A percentile compares a stretch with the other conserved stretches of the same genome.
phyloP scores from a whole-genome alignment of 1,284 basidiomycete genomes.

The Tylopilus orsonianus region DNA sequence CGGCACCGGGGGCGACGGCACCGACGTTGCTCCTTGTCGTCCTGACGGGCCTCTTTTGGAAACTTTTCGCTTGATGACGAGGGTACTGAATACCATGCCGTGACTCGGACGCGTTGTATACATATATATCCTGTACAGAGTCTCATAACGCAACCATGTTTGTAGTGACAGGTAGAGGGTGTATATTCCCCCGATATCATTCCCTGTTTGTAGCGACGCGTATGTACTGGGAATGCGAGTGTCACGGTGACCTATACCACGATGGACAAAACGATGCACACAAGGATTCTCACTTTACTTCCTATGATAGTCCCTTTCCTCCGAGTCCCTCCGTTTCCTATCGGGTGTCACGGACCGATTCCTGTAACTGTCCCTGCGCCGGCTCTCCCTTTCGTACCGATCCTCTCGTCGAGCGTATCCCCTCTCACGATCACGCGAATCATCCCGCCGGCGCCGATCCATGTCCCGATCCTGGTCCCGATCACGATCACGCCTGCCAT shows the following conservation, averaged over 20 bases:
- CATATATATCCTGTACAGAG: background rate
- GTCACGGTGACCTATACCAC: too few relatives aligned
- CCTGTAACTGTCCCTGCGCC: conserved; percentile 25
- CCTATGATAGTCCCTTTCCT: conserved; percentile 22
- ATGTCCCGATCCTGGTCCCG: conserved; percentile 17
- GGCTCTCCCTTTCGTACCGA: conserved; percentile 18
- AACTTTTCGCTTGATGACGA: conserved; percentile 20
- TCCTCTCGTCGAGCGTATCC: conserved; percentile 15
- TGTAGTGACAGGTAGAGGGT: too few relatives aligned
- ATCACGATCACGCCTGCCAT: conserved; percentile 18
- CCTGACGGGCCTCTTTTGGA: conserved; percentile 27
- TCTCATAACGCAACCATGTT: too few relatives aligned
- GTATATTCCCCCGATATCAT: too few relatives aligned
- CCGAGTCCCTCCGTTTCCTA: conserved; percentile 20
- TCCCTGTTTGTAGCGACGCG: too few relatives aligned
- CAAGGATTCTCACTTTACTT: too few relatives aligned
- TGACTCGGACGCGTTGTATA: too few relatives aligned
- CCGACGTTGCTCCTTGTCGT: conserved; percentile 23
- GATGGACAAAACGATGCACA: too few relatives aligned
- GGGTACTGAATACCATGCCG: background rate
- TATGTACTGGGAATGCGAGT: too few relatives aligned
- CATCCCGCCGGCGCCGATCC: conserved; percentile 28
- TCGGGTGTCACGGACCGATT: conserved; percentile 26
- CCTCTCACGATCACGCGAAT: conserved; percentile 26
- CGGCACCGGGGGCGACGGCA: conserved; percentile 22